Base-by-base conservation (phyloP, 768 basidiomycete species). In the Boletus speciosus region DNA sequence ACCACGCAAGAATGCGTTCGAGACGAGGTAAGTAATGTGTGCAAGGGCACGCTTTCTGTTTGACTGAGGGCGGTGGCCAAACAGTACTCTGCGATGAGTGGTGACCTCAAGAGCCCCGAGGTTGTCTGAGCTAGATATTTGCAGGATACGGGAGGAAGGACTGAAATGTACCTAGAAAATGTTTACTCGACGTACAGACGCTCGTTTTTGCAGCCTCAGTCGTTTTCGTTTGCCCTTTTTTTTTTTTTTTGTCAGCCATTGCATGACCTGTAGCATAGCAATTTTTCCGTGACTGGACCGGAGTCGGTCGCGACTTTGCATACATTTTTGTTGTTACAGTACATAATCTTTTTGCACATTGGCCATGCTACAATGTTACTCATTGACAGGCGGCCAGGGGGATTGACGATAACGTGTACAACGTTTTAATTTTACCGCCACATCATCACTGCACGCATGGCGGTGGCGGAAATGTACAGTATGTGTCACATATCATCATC, bases 1-100 rank as follows among this genome's bases (percentile, higher is more conserved):
- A 84, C 83, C 5, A 83, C 77, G 25, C 79, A 83, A 45, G 83
- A 84, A 54, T 77, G 74, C 23, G 69, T 74, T 43, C 76, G 74
- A 38, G 81, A 83, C 54, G 69, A 70, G 58, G 70, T 71, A 15
- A 48, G 68, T 37, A 2, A 4, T 11, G 6, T 15, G 5, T 40
- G 21, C 19, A 23, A 31, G 3, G 8, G 6, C 12, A 21, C 9
- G 14, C 27, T 12, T n/a, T 37, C 31, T 4, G 14, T 35, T 15
- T 21, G 39, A 50, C 45, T 61, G 25, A 56, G 23, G 25, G n/a
- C 1, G 23, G 6, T 19, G 38, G 4, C 2, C 2, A 16, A 51
- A 56, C 59, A 69, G 52, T 69, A 58, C 52, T 66, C 66, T 40
- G 48, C 66, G 0, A 38, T 49, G 35, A 59, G 34, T 4, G 25